phyloP scores from a whole-genome alignment of 805 yeast genomes.

The Sugiyamaella valdiviana region DNA sequence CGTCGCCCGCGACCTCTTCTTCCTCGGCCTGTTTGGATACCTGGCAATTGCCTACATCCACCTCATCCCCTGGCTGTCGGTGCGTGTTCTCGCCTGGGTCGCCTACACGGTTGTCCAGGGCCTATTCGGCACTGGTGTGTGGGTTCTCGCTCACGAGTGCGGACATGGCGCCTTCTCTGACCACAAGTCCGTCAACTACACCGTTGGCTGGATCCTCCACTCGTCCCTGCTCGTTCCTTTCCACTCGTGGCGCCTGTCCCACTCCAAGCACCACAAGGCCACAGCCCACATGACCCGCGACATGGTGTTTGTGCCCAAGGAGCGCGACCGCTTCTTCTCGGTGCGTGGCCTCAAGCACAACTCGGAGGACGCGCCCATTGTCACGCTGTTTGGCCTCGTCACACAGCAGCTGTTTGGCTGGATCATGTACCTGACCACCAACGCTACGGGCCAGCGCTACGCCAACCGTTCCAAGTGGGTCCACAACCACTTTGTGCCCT shows the following conservation, averaged over 20 bases:
- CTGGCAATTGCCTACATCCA: conserved; percentile 52
- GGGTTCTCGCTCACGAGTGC: conserved; percentile 89
- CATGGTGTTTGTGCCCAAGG: conserved; percentile 77
- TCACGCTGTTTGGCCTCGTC: conserved; percentile 49
- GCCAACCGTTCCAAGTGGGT: conserved; percentile 43
- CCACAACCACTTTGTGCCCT: conserved; percentile 66
- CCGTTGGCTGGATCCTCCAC: conserved; percentile 79
- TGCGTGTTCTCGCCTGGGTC: conserved; percentile 56
- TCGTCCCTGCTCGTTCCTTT: conserved; percentile 75
- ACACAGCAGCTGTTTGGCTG: conserved; percentile 76
- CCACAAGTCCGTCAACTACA: conserved; percentile 64
- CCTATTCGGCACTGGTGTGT: conserved; percentile 65
- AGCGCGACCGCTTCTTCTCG: conserved; percentile 48
- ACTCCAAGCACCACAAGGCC: conserved; percentile 85
- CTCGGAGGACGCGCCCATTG: conserved; percentile 69
- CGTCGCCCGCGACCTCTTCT: conserved; percentile 57
- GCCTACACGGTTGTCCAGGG: conserved; percentile 52
- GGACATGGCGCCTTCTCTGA: conserved; percentile 84
- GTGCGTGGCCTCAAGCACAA: conserved; percentile 43
- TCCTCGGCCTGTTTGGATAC: conserved; percentile 43
- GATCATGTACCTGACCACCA: conserved; percentile 56
- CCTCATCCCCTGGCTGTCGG: conserved; percentile 35
- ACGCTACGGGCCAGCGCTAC: conserved; percentile 71
- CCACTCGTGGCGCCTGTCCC: conserved; percentile 81
- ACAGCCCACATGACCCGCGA: conserved; percentile 79